These are phyloP conservation scores for Seiridium cupressi DNA, from an alignment of 2,329 filamentous ascomycete species.

Conservation along the genomic window DNA sequence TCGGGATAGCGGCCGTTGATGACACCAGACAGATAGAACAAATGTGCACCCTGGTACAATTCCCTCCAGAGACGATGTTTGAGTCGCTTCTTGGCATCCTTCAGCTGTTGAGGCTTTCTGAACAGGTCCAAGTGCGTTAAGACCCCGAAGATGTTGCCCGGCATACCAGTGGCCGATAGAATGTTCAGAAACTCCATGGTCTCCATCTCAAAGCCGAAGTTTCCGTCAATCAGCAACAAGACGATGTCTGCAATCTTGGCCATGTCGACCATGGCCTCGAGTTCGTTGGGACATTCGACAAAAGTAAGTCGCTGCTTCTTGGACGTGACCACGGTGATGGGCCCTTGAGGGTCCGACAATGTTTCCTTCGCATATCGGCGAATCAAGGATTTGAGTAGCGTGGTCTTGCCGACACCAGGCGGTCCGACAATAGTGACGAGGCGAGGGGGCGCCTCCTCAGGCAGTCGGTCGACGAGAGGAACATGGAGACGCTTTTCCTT, in stretches of 20 bases:
- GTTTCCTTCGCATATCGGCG: conserved; percentile 95
- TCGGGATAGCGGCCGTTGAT: conserved; percentile 97
- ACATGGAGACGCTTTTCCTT: conserved; percentile 97
- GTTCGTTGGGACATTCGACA: conserved; percentile 93
- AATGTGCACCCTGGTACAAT: conserved; percentile 91
- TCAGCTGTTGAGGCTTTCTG: conserved; percentile 86
- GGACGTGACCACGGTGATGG: conserved; percentile 93
- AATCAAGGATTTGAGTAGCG: conserved; percentile 89
- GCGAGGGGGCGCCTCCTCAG: conserved; percentile 83
- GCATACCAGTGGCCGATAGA: conserved; percentile 92
- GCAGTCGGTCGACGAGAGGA: conserved; percentile 90
- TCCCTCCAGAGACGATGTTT: conserved; percentile 98
- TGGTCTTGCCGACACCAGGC: conserved; percentile 93
- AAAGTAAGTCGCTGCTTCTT: conserved; percentile 95
- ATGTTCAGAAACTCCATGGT: conserved; percentile 99
- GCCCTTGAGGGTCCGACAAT: conserved; percentile 82
- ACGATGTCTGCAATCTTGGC: conserved; percentile 98
- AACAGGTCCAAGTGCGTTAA: conserved; percentile 96
- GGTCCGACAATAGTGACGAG: conserved; percentile 94
- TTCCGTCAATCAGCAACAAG: conserved; percentile 96
- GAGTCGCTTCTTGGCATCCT: conserved; percentile 91
- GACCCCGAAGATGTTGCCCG: conserved; percentile 96
- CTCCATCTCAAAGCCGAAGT: conserved; percentile 99
- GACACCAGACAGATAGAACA: conserved; percentile 95
- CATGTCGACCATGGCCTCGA: conserved; percentile 95